phyloP scores from a whole-genome alignment of 495 filamentous ascomycete genomes.

The Viridothelium virens region DNA sequence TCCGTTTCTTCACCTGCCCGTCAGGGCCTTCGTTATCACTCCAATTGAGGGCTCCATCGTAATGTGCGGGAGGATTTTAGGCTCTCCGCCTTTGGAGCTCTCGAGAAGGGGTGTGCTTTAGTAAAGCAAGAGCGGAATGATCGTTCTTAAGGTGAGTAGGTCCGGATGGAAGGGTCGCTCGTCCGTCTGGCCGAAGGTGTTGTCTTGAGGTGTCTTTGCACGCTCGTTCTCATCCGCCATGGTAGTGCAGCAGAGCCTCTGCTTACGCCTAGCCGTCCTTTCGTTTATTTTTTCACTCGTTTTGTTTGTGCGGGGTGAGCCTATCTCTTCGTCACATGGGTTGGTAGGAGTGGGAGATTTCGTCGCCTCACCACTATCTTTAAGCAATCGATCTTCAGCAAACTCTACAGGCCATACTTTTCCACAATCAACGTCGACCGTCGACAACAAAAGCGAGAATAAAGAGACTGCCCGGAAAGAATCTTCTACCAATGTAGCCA shows the following conservation, averaged over 20 bases:
- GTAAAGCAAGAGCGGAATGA: neutral
- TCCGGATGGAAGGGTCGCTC: slow-evolving; percentile 1
- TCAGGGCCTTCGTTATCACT: neutral
- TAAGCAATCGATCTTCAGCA: neutral
- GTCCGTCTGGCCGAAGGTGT: neutral
- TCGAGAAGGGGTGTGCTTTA: neutral
- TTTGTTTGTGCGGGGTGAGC: neutral
- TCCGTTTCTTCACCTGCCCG: slow-evolving; percentile 1
- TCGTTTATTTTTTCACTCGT: slow-evolving; percentile 5
- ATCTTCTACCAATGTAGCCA: neutral
- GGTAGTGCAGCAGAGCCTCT: neutral
- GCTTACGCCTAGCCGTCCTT: neutral
- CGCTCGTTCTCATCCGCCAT: neutral
- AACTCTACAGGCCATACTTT: neutral
- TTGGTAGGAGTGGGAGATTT: neutral
- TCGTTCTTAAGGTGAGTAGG: slow-evolving; percentile 4
- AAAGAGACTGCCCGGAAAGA: neutral
- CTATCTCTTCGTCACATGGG: neutral
- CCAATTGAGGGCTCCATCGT: neutral
- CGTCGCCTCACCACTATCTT: neutral
- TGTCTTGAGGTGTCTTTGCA: neutral
- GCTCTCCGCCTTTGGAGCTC: neutral
- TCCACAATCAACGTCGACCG: neutral
- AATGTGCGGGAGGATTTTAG: neutral
- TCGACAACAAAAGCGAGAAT: neutral